phyloP scores from a whole-genome alignment of 352 stramenopile species.

The Globisporangium alternatum region DNA sequence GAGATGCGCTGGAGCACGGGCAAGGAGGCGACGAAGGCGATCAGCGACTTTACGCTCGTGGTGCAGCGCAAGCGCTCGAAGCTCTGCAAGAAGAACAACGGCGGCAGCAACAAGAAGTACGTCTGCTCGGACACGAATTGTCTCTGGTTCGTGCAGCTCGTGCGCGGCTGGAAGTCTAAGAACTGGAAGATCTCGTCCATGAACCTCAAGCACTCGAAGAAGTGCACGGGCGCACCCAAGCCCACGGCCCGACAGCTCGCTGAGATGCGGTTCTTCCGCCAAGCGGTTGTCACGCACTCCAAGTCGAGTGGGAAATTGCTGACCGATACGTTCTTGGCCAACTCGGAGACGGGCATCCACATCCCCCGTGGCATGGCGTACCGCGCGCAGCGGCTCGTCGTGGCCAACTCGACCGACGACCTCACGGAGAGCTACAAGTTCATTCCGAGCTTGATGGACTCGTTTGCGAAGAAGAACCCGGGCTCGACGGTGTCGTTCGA shows the following conservation, averaged over 20 bases:
- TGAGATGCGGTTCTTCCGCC: constrained; percentile 80
- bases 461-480: constrained; percentile 73
- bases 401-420: constrained; percentile 71
- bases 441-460: constrained; percentile 67
- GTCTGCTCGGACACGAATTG: constrained; percentile 75
- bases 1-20: constrained; percentile 81
- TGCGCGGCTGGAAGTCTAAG: constrained; percentile 80
- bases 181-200: constrained; percentile 87
- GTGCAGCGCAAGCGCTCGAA: constrained; percentile 78
- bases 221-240: constrained; percentile 55
- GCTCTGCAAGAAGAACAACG: constrained; percentile 80
- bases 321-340: constrained; percentile 73
- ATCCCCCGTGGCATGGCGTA: constrained; percentile 81
- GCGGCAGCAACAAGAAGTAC: constrained; percentile 85
- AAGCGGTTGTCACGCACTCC: constrained; percentile 75
- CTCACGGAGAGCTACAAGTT: constrained; percentile 86
- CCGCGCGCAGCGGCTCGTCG: constrained; percentile 66
- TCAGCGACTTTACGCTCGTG: constrained; percentile 73
- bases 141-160: constrained; percentile 75
- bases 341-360: constrained; percentile 72
- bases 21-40: constrained; percentile 75
- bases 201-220: constrained; percentile 77
- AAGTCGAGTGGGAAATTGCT: constrained; percentile 75
- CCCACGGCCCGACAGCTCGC: constrained; percentile 73
- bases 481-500: constrained; percentile 62